Evolutionary conservation across 108 stramenopile genomes (phyloP).

Genomic region (Fistulifera pelliculosa): DNA sequence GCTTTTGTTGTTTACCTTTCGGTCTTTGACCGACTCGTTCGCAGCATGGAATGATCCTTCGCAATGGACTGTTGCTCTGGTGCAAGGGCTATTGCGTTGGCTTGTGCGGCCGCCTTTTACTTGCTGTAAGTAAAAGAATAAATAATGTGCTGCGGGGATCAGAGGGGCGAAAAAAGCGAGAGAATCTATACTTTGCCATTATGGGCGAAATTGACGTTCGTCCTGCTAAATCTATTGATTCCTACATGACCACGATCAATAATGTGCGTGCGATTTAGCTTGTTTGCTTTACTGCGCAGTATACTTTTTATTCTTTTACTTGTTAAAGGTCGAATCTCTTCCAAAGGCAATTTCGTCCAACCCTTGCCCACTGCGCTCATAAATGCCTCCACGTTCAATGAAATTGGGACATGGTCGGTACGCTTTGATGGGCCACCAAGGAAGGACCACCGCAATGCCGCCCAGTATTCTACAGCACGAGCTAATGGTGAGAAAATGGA

Average conservation of each 20-base stretch:
- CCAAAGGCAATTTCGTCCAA: constrained; percentile 85
- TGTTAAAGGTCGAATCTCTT: constrained; percentile 41
- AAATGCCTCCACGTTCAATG: constrained; percentile 59
- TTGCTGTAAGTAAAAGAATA: constrained; percentile 3
- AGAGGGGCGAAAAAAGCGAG: no score
- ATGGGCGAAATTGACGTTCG: no score
- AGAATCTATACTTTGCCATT: no score
- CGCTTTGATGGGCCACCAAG: constrained; percentile 85
- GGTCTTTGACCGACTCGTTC: constrained; percentile 28
- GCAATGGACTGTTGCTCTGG: constrained; percentile 6
- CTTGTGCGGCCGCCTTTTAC: constrained; percentile 15
- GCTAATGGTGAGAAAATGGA: constrained; percentile 4
- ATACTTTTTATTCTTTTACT: no score
- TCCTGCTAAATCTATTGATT: no score
- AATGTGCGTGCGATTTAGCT: no score
- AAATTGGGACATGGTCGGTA: constrained; percentile 87
- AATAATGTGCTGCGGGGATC: no score
- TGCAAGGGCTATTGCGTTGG: constrained; percentile 29
- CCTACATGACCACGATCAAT: no score
- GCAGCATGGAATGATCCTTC: constrained; percentile 7
- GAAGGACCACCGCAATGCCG: constrained; percentile 61
- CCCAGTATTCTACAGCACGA: constrained; percentile 54
- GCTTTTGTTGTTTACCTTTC: constrained; percentile 41
- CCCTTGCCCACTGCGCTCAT: constrained; percentile 61
- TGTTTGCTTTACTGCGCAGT: no score